Evolutionary conservation across 345 rosid species (phyloP), one percentile per base, ranked within the genome.

Genomic region (Aegle marmelos): DNA sequence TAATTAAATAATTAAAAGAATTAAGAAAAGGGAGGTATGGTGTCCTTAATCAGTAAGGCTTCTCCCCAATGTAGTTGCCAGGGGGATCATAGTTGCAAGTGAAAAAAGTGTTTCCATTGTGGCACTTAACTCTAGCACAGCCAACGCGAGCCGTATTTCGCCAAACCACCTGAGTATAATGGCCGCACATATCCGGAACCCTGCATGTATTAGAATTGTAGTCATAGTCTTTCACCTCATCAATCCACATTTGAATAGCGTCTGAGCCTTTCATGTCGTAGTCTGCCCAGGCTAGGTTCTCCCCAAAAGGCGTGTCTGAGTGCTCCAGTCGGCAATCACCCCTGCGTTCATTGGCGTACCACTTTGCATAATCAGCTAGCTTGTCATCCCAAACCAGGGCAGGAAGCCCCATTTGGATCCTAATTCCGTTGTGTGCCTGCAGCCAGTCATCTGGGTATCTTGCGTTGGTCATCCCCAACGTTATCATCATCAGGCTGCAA

Each of bases 151-250:
- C 9, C 4, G 60, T 21, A 6, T 76, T 70, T 28, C 85, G 80
- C 94, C 94, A 91, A 48, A 91, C 94, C 34, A 89, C 83, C 78
- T 91, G 92, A 1, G 96, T 90, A 70, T 91, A 91, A 67, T 91
- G 96, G 17, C 87, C 86, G 81, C 96, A 91, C 68, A 79, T 80
- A 22, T 82, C 28, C 7, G 85, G 85, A 1, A 80, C 76, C 19
- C 74, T 76, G 78, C 95, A 91, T 5, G 82, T 72, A 78, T 88
- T 90, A 24, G 93, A 71, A 67, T 33, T 48, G 72, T 86, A 78
- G 58, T 89, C 81, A 45, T 91, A 93, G 60, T 69, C 4, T 9
- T 69, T 73, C 84, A 84, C 84, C 85, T 90, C 96, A 36, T 71
- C 68, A 14, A 85, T 85, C 92, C 91, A 91, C 87, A 91, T 1